Evolutionary conservation across 75 land plant species (phyloP).

Genomic region (Gnetum montanum): DNA sequence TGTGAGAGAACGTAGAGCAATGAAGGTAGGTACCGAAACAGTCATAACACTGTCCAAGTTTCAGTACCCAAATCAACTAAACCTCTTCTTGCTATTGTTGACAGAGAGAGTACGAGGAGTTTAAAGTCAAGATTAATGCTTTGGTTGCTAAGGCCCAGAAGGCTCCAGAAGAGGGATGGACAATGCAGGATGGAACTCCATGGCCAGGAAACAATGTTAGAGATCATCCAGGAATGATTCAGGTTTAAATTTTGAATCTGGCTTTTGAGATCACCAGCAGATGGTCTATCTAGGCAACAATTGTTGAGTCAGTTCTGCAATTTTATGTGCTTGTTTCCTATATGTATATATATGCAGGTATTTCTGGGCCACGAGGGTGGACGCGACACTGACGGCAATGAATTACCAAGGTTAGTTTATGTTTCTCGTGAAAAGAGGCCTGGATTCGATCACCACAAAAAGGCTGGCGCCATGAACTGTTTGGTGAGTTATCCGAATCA

Average conservation of each 20-base stretch:
- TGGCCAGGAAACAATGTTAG: constrained; percentile 27
- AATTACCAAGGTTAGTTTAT: neutral
- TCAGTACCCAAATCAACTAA: neutral
- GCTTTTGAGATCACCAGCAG: no score
- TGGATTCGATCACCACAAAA: neutral
- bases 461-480: neutral
- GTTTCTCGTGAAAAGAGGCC: neutral
- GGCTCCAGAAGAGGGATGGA: constrained; percentile 28
- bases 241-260: constrained; percentile 27
- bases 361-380: no score
- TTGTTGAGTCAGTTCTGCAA: no score
- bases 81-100: constrained; percentile 3
- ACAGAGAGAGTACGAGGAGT: constrained; percentile 31
- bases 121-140: constrained; percentile 24
- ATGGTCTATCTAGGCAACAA: no score
- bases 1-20: constrained; percentile 46
- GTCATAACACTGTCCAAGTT: neutral
- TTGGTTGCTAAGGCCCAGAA: constrained; percentile 31
- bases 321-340: no score
- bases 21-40: constrained; percentile 48
- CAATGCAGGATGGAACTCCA: constrained; percentile 30
- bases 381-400: neutral
- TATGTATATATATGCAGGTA: no score
- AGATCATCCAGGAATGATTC: constrained; percentile 33
- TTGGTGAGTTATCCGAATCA: no score